These are phyloP conservation scores for Kwoniella sp. DNA, from an alignment of 768 basidiomycete genomes.

Conservation along the genomic window DNA sequence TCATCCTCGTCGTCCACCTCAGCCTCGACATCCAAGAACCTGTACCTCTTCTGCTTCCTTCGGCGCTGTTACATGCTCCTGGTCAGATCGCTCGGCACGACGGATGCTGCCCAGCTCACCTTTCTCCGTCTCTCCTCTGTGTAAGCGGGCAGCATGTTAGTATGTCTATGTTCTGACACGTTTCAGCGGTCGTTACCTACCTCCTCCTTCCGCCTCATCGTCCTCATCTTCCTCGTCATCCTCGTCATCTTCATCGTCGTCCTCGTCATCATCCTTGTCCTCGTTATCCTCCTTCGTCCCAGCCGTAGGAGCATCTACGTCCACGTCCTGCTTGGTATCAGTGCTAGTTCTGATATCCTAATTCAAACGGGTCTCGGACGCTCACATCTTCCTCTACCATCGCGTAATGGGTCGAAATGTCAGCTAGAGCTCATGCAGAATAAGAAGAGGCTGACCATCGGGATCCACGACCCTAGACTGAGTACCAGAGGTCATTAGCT, in stretches of 20 bases:
- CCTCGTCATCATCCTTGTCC: conserved; percentile 21
- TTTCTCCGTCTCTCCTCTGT: conserved; percentile 16
- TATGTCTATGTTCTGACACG: not conserved
- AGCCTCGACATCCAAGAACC: conserved; percentile 93
- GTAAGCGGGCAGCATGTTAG: not conserved
- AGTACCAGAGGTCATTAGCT: not conserved
- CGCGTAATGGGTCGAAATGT: not conserved
- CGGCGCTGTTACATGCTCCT: conserved; percentile 11
- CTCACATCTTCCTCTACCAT: conserved; percentile 20
- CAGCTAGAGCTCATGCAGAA: not conserved
- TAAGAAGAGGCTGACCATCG: conserved; percentile 30
- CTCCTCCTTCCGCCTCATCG: conserved; percentile 37
- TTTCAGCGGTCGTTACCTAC: conserved; percentile 1
- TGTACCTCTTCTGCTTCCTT: conserved; percentile 58
- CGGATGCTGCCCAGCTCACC: conserved; percentile 8
- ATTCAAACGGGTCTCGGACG: not conserved
- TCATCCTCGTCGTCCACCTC: conserved; percentile 97
- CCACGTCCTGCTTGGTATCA: conserved; percentile 3
- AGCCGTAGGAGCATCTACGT: conserved; percentile 2
- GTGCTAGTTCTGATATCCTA: not conserved
- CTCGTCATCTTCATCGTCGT: conserved; percentile 41
- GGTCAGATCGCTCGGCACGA: conserved; percentile 13
- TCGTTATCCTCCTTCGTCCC: conserved; percentile 16
- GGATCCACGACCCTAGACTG: conserved; percentile 33
- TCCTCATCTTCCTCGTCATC: conserved; percentile 50